These are phyloP conservation scores for Perilla frutescens DNA, from an alignment of 257 asterid species.

Conservation along the genomic window DNA sequence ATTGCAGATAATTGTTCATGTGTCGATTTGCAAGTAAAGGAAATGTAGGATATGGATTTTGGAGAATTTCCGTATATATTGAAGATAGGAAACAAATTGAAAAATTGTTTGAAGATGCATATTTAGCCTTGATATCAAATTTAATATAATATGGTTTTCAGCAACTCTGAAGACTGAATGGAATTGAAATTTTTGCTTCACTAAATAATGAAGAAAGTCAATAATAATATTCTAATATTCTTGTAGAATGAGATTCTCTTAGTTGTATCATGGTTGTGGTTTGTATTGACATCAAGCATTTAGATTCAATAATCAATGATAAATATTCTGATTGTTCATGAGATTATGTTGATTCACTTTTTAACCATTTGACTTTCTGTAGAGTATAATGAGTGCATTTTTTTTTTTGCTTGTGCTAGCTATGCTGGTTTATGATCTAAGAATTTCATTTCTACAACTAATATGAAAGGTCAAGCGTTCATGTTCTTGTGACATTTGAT, in stretches of 20 bases:
- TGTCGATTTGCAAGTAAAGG: slow-evolving; percentile 12
- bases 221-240: not conserved
- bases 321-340: slow-evolving; percentile 1
- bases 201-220: slow-evolving; percentile 1
- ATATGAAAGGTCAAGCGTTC: not conserved
- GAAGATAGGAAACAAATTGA: not conserved
- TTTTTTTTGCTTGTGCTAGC: not conserved
- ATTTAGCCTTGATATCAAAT: not conserved
- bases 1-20: not conserved
- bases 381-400: too few species aligned
- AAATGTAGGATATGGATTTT: not conserved
- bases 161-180: slow-evolving; percentile 11
- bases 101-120: not conserved
- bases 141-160: not conserved
- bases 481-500: slow-evolving; percentile 9
- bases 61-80: not conserved
- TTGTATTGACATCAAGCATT: not conserved
- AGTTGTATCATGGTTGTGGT: slow-evolving; percentile 17
- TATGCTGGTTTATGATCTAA: slow-evolving; percentile 5
- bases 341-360: not conserved
- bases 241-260: slow-evolving; percentile 1
- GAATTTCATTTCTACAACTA: slow-evolving; percentile 16
- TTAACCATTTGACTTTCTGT: not conserved
- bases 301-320: not conserved
- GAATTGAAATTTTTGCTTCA: not conserved